Evolutionary conservation across 2,329 filamentous ascomycete genomes (phyloP), one percentile per base, ranked within the genome.

Genomic region (Fusarium illudens): DNA sequence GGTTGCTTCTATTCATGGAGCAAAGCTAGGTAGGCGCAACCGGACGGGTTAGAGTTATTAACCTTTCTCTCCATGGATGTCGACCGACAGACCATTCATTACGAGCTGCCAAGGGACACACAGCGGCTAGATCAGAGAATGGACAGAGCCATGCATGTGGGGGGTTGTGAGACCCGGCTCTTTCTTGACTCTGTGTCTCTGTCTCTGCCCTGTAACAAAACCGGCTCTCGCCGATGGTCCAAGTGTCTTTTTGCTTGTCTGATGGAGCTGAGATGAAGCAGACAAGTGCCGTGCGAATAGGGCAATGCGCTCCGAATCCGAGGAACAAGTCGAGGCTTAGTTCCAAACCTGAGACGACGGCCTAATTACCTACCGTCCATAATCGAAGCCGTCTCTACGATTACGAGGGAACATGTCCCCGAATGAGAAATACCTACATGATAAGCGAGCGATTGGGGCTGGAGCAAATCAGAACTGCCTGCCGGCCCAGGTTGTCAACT

Each of bases 191-290:
- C 49, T n/a, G n/a, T n/a, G n/a, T n/a, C n/a, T n/a, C n/a, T n/a
- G n/a, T n/a, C n/a, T n/a, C n/a, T 58, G 48, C 37, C 39, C 20
- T 62, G 49, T 36, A 58, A 58, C 65, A 62, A 68, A 56, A 49
- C 58, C 65, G 65, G 65, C 50, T 56, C 62, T 55, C 65, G 58
- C 65, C 65, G 62, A 69, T 63, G 68, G 62, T 53, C 65, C 53
- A 59, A 55, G 34, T 55, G 39, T 34, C 57, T 67, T 25, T 51
- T 30, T 13, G 27, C 29, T 20, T 42, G 22, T 27, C 7, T 54
- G n/a, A n/a, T 22, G 22, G 36, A 19, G 27, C 34, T 15, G 29
- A 44, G 22, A 44, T 20, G 27, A 53, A 27, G 32, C 33, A 37
- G 36, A 33, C 20, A 39, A 54, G 12, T 25, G 34, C 12, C 34